phyloP scores from a whole-genome alignment of 306 rosid species.

The Mimosa pudica region DNA sequence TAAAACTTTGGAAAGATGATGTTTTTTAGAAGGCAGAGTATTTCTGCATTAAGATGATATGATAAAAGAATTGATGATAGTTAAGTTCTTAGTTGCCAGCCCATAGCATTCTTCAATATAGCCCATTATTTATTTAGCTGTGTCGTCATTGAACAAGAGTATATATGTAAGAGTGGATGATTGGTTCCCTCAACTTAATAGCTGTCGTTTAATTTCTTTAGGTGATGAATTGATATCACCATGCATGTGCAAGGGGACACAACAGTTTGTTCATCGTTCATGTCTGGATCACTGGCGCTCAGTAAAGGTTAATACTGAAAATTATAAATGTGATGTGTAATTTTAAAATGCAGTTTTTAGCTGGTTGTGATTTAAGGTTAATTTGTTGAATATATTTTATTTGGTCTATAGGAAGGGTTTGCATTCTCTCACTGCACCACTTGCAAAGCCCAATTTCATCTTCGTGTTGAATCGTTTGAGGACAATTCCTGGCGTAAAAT shows the following conservation, averaged over 20 bases:
- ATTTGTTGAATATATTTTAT: conserved; percentile 19
- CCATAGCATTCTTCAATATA: conserved; percentile 1
- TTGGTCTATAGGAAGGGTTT: conserved; percentile 79
- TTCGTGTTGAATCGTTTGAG: conserved; percentile 73
- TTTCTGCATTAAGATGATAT: not conserved
- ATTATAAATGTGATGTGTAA: conserved; percentile 25
- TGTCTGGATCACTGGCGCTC: conserved; percentile 99
- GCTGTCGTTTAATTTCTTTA: conserved; percentile 41
- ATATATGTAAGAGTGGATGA: conserved; percentile 2
- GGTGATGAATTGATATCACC: conserved; percentile 96
- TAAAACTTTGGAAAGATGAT: not conserved
- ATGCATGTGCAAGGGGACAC: conserved; percentile 99
- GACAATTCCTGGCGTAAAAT: conserved; percentile 88
- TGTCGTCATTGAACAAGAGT: conserved; percentile 21
- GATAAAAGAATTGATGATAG: conserved; percentile 12
- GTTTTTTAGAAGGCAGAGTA: not conserved
- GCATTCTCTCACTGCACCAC: conserved; percentile 99
- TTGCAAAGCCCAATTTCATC: conserved; percentile 97
- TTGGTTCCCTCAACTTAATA: conserved; percentile 29
- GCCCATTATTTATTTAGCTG: not conserved
- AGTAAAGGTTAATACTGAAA: conserved; percentile 60
- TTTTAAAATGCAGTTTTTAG: conserved; percentile 26
- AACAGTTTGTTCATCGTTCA: conserved; percentile 96
- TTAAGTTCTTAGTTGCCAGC: not conserved
- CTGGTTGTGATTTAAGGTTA: conserved; percentile 30